These are phyloP conservation scores for Moesziomyces aphidis DNA, from an alignment of 1,284 basidiomycete species.

Conservation along the genomic window DNA sequence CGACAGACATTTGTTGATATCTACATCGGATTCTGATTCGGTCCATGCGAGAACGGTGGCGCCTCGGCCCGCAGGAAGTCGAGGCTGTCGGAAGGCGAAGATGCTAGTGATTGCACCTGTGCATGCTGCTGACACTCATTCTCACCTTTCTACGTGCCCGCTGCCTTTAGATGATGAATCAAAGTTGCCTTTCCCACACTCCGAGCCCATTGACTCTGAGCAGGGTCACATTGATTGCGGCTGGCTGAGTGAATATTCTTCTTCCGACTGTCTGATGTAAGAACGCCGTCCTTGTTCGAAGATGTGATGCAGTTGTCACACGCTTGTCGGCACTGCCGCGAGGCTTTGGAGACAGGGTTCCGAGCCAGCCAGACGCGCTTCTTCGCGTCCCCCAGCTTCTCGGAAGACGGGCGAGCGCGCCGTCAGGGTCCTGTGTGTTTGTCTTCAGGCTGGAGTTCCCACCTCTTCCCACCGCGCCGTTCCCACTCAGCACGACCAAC, in stretches of 20 bases:
- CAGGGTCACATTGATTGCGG: no score
- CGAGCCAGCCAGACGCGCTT: no score
- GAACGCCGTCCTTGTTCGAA: no score
- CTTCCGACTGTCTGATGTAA: no score
- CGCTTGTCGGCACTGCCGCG: no score
- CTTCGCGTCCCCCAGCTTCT: not conserved
- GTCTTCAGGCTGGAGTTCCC: constrained; percentile 10
- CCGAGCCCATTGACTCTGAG: no score
- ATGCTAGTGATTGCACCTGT: not conserved
- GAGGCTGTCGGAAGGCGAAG: no score
- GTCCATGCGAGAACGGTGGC: not conserved
- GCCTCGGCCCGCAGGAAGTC: no score
- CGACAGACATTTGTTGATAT: constrained; percentile 53
- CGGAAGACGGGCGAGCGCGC: not conserved
- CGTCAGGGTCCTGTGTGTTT: not conserved
- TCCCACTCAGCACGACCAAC: not conserved
- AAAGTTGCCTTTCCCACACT: no score
- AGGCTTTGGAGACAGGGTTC: no score
- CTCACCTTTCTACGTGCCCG: not conserved
- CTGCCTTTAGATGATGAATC: not conserved
- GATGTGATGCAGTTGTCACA: no score
- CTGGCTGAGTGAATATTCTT: no score
- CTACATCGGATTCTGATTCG: constrained; percentile 54
- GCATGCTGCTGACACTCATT: not conserved
- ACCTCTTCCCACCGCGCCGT: not conserved